Base-by-base conservation (phyloP, 164 flowering plant genomes). In the Hamamelis virginiana region DNA sequence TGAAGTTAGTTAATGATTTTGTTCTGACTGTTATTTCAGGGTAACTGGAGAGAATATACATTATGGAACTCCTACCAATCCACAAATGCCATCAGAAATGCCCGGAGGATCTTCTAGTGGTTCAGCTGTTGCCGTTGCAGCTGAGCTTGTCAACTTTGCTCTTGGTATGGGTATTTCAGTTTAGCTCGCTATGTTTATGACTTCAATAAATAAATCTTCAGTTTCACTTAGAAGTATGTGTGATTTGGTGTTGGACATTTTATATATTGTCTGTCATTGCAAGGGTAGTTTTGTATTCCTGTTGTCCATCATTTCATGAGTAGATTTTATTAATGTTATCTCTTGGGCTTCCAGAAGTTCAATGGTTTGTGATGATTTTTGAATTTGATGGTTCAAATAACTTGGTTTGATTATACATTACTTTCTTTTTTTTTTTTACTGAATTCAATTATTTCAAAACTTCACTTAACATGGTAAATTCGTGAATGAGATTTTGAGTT, bases 91-190 rank as follows among this genome's bases (percentile, higher is more conserved):
- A 43, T 80, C 85, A 19, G 78, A 82, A 69, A 76, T 89, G 28
- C 94, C 97, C 27, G 99, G 99, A 64, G 99, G 99, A 64, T 95
- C 97, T 46, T 88, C 96, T n/a, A 89, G 99, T 80, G 99, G 99
- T 72, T 87, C 99, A 67, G 99, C 99, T 27, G 99, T 90, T 65
- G 90, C 91, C 71, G 99, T 92, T 83, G 96, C 98, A 9, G 91
- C 96, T 66, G 86, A 81, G 63, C 83, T 95, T 75, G 93, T 89
- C n/a, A 93, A 92, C 77, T 95, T 95, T 82, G 81, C 97, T 74
- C 76, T 92, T 45, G 97, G 98, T 94, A 86, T 68, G 77, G n/a
- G 23, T 50, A 25, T 38, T 74, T 65, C 1, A 55, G 27, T 60
- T 63, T 62, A 16, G 18, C 12, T 60, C 6, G n/a, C 8, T 28